Conservation (phyloP, 106 monocot species). For the Amphibolis antarctica region DNA sequence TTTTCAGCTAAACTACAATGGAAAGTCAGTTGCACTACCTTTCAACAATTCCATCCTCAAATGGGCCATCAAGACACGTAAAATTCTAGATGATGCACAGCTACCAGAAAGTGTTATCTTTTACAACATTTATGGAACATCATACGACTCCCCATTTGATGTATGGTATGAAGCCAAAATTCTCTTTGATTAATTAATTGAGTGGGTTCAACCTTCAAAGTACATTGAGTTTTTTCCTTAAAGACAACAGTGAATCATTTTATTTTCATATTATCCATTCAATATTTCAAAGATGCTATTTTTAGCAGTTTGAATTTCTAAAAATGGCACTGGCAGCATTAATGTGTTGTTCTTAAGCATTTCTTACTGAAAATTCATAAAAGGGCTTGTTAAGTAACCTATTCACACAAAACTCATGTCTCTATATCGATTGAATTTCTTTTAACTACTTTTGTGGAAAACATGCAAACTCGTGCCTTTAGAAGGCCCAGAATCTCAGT, state of each 20-base stretch:
- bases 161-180: conserved; percentile 44
- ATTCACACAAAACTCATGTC: too few relatives aligned
- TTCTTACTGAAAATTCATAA: too few relatives aligned
- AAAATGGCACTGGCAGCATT: too few relatives aligned
- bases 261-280: background rate
- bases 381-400: too few relatives aligned
- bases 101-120: conserved; percentile 58
- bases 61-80: conserved; percentile 63
- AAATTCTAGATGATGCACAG: conserved; percentile 45
- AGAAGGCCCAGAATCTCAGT: too few relatives aligned
- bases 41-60: conserved; percentile 58
- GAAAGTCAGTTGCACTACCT: conserved; percentile 55
- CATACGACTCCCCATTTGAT: conserved; percentile 67
- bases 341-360: too few relatives aligned
- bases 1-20: conserved; percentile 50
- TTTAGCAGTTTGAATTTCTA: too few relatives aligned
- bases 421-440: too few relatives aligned
- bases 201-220: background rate
- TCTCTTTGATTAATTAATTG: background rate
- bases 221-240: background rate
- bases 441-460: too few relatives aligned
- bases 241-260: background rate
- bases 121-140: conserved; percentile 73
- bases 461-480: too few relatives aligned
- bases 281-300: background rate